Evolutionary conservation across 768 basidiomycete genomes (phyloP), one percentile per base, ranked within the genome.

Genomic region (Sporobolomyces roseus): DNA sequence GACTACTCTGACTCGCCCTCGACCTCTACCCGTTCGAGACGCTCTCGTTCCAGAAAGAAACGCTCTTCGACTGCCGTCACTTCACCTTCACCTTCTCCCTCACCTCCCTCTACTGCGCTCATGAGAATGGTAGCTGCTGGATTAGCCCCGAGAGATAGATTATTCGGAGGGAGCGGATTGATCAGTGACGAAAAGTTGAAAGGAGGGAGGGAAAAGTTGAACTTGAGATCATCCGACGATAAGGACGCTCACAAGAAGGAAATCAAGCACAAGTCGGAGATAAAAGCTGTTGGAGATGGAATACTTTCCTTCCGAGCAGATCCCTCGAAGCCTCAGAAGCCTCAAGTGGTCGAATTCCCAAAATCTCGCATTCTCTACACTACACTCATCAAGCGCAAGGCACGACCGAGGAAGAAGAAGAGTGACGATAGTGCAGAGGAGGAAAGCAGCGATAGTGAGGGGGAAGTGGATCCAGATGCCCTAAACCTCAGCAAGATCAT

Each of bases 271-370:
- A 25, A 35, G 33, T 16, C 35, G 7, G 33, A 36, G n/a, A 7
- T 35, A 35, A 55, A 36, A 36, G 52, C 5, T 21, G 32, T 53
- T 17, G 54, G 54, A 16, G 25, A 55, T n/a, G 2, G 2, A 7
- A 35, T 55, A 35, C 54, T 55, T 35, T 36, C 7, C 21, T 55
- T 55, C 54, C 8, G 35, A 36, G n/a, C n/a, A n/a, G n/a, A n/a
- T n/a, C 52, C 52, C 13, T 16, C n/a, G 30, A 7, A 33, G 3
- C 52, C 52, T 32, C 52, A 32, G 3, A n/a, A 16, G 27, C 54
- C 54, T 36, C 54, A 55, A 36, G 3, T 10, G 13, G 35, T 55
- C 35, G n/a, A 55, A 21, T 55, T 23, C 54, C n/a, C 35, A 4
- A 8, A 36, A 36, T 25, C 35, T 17, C 4, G 23, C 23, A 25